Base-by-base conservation (phyloP, 164 flowering plant genomes). In the Vitis rotundifolia region DNA sequence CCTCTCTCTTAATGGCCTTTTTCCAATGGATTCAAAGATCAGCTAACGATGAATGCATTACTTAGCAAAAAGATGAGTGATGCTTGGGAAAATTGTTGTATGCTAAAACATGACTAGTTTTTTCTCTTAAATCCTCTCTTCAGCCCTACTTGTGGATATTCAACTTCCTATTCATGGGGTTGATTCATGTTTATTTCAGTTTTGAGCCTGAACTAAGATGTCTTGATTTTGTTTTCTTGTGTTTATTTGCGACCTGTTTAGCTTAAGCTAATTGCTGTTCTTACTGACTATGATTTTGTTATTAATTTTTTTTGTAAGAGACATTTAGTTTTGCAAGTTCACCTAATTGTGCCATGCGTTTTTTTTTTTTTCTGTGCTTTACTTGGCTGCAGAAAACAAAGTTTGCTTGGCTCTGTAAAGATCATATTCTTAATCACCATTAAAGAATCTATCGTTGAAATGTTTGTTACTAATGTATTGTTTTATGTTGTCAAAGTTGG, bases 401-500 rank as follows among this genome's bases (percentile, higher is more conserved):
- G 19, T 64, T 55, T 67, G 8, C 19, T 67, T n/a, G 50, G 50
- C 5, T 53, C 50, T 59, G 14, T 55, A 2, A 22, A 44, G 5
- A 18, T 66, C 28, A 10, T 2, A 14, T 1, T 10, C 13, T 2
- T 16, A 29, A 14, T 18, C 63, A 60, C 69, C 56, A 62, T 52
- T 18, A 16, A 71, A 66, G 37, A 14, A 16, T 52, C n/a, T 44
- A 31, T 5, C n/a, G 9, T 3, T 52, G n/a, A 16, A 28, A 10
- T 59, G 9, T 58, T 31, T 69, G 26, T 12, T 18, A 61, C 54
- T 63, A 12, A 69, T 62, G 22, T 68, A 8, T 59, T 61, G 49
- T 16, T 73, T 22, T 54, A 5, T 68, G 60, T 28, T 79, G 49
- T 57, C 63, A 53, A 81, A 92, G 97, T 78, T 90, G 66, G 94